These are phyloP conservation scores for Fusarium sp. DNA, from an alignment of 2,329 filamentous ascomycete genomes.

Conservation along the genomic window DNA sequence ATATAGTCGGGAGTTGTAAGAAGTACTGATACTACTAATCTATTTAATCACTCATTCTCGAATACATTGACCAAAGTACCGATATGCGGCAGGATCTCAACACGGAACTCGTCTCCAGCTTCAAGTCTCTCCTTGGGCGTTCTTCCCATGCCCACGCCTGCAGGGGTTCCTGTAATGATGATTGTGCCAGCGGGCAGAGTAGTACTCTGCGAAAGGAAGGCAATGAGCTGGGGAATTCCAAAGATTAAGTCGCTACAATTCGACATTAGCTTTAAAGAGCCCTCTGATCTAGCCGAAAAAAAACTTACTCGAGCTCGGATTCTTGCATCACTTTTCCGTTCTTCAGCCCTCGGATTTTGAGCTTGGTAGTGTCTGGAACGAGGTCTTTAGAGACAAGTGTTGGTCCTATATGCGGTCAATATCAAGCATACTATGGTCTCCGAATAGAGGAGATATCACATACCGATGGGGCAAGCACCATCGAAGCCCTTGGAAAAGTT, in stretches of 20 bases:
- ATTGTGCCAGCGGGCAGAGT: slow-evolving; percentile 60
- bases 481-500: slow-evolving; percentile 70
- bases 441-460: neutral
- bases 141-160: slow-evolving; percentile 58
- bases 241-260: slow-evolving; percentile 67
- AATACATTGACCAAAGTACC: slow-evolving; percentile 57
- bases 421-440: too few species aligned
- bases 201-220: slow-evolving; percentile 61
- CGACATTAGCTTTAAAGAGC: too few species aligned
- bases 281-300: too few species aligned
- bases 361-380: slow-evolving; percentile 59
- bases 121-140: slow-evolving; percentile 56
- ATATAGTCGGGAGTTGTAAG: too few species aligned
- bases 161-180: slow-evolving; percentile 62
- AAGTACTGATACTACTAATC: too few species aligned
- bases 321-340: slow-evolving; percentile 69
- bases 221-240: slow-evolving; percentile 61
- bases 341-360: slow-evolving; percentile 62
- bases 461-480: neutral
- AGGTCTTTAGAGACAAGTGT: slow-evolving; percentile 62
- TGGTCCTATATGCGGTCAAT: slow-evolving; percentile 55
- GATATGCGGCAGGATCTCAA: slow-evolving; percentile 60
- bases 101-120: slow-evolving; percentile 59
- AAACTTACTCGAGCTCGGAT: slow-evolving; percentile 50
- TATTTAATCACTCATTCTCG: slow-evolving; percentile 10